Evolutionary conservation across 2,329 filamentous ascomycete genomes (phyloP).

Genomic region (Pseudogymnoascus sp.): DNA sequence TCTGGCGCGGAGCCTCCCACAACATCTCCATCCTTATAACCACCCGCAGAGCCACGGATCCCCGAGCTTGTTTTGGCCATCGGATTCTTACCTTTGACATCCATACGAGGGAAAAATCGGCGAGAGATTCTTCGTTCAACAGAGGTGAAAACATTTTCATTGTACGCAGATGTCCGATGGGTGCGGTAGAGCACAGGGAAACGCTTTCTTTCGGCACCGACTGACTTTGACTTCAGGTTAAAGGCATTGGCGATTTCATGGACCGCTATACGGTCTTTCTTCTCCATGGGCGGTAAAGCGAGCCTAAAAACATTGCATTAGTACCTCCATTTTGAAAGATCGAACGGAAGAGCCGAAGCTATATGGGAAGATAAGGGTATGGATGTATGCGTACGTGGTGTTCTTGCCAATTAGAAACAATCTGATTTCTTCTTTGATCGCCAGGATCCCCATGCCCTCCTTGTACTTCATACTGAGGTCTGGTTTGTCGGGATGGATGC

Average conservation of each 20-base stretch:
- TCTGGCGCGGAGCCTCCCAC: conserved; percentile 81
- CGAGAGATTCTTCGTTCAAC: conserved; percentile 40
- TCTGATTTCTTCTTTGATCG: conserved; percentile 65
- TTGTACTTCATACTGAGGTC: conserved; percentile 62
- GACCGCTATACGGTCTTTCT: conserved; percentile 63
- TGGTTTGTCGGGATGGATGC: conserved; percentile 35
- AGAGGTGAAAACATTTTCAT: conserved; percentile 45
- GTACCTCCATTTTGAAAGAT: conserved; percentile 11
- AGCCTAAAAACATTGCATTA: conserved; percentile 42
- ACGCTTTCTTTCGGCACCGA: conserved; percentile 61
- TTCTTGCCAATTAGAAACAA: conserved; percentile 57
- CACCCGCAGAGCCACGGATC: conserved; percentile 36
- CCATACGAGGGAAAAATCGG: conserved; percentile 47
- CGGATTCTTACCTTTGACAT: conserved; percentile 32
- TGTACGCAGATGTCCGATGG: conserved; percentile 51
- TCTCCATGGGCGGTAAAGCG: conserved; percentile 75
- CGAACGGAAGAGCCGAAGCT: neutral
- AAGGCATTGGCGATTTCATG: conserved; percentile 71
- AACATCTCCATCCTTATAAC: conserved; percentile 74
- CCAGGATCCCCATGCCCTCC: conserved; percentile 59
- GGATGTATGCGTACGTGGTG: conserved; percentile 45
- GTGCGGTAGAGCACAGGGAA: conserved; percentile 74
- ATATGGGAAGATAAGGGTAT: conserved; percentile 15
- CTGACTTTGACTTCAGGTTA: conserved; percentile 75
- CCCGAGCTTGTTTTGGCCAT: conserved; percentile 27